Evolutionary conservation across 768 basidiomycete genomes (phyloP), one percentile per base, ranked within the genome.

Genomic region (Pleurotus salmoneostramineus): DNA sequence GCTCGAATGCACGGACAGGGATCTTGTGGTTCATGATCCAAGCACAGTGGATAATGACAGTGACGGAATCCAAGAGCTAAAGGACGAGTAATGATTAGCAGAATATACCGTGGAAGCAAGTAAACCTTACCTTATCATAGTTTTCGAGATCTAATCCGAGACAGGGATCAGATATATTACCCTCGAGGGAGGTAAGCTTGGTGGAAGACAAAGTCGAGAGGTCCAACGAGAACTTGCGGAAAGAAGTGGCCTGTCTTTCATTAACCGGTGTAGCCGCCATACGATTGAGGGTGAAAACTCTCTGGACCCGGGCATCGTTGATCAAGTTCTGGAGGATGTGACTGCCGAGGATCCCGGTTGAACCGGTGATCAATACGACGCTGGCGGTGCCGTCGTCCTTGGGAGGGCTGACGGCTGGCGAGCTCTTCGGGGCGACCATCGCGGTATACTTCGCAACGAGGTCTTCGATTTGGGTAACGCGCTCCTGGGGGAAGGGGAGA

Each of bases 1-100:
- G 61, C 54, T 81, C 77, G 44, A 82, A 81, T 4, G 2, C 72
- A 66, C 32, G 80, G 62, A 6, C 68, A 64, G 0, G 77, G 67
- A 48, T 76, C 21, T 27, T 77, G 63, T 82, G 80, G 64, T 83
- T 78, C 21, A 83, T 68, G 0, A 68, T 69, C 82, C 81, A 82
- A 6, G 79, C 78, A 47, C 69, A 72, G 57, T 76, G 74, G 2
- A 76, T 68, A 51, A 78, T 67, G 5, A 62, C 40, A 1, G 68
- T 72, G 4, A 67, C 56, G 2, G 21, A 27, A 3, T 65, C 8
- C 63, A 27, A 61, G 50, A 6, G 62, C 63, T n/a, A 3, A 27
- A 27, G n/a, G 8, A 40, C 1, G 10, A 3, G 10, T n/a, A n/a
- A 69, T 50, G 14, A 55, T 40, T 21, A 50, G 10, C 1, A 35